A percentile compares a stretch with the other conserved stretches of the same genome.
These are phyloP conservation scores for Jacaranda copaia DNA, from an alignment of 257 asterid species.

Conservation along the genomic window DNA sequence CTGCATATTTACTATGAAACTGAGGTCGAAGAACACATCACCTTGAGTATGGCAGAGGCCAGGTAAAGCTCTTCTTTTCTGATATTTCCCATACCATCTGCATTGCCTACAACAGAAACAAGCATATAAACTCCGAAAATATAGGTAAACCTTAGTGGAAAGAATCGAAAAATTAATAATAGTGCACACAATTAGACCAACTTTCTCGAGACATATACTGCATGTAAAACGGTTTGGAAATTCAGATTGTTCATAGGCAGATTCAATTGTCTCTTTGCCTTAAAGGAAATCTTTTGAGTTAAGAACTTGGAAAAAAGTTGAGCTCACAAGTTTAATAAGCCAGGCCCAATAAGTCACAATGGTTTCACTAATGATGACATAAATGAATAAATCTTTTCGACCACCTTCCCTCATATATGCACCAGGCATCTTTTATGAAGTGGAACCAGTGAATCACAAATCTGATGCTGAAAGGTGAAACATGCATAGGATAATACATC, in stretches of 20 bases:
- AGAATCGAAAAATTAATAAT: too few species aligned
- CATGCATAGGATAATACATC: neutral
- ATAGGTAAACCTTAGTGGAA: neutral
- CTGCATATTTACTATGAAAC: conserved; percentile 15
- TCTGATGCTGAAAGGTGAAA: neutral
- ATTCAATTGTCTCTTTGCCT: too few species aligned
- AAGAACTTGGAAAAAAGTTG: neutral
- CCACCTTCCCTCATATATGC: neutral
- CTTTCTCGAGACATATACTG: neutral
- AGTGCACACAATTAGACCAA: neutral
- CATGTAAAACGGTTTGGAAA: conserved; percentile 1
- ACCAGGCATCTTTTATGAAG: neutral
- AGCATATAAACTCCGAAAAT: conserved; percentile 18
- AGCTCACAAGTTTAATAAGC: neutral
- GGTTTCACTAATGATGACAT: conserved; percentile 4
- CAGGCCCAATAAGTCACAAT: neutral
- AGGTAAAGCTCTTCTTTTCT: conserved; percentile 83
- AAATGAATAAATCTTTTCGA: neutral
- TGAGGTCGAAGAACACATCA: conserved; percentile 26
- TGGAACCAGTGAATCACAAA: too few species aligned
- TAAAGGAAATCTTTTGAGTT: too few species aligned
- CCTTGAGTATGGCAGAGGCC: conserved; percentile 86
- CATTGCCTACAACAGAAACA: conserved; percentile 62
- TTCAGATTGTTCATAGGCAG: neutral
- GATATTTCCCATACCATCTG: conserved; percentile 76